A percentile compares a stretch with the other conserved stretches of the same genome.
Conservation (phyloP, 306 rosid species). For the Begonia masoniana region DNA sequence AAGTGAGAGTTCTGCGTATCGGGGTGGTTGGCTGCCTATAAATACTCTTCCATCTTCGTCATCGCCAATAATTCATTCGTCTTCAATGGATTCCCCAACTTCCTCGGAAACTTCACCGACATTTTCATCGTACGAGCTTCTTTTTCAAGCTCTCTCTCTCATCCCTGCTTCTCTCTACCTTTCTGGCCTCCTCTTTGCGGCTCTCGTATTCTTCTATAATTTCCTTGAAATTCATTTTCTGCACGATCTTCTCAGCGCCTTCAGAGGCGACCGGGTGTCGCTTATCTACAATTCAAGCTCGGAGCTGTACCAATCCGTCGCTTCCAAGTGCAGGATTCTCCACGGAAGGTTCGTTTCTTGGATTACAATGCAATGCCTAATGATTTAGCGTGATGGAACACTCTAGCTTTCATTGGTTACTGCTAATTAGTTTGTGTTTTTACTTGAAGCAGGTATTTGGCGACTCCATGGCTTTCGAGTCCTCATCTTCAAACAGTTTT, state of each 20-base stretch:
- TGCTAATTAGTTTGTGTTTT: no score
- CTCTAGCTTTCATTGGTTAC: no score
- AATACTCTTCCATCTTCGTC: no score
- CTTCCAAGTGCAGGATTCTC: slow-evolving; percentile 64
- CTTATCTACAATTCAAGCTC: slow-evolving; percentile 39
- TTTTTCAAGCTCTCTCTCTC: slow-evolving; percentile 23
- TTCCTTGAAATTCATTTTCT: slow-evolving; percentile 62
- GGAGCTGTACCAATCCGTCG: slow-evolving; percentile 41
- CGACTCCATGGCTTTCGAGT: slow-evolving; percentile 70
- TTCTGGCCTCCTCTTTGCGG: slow-evolving; percentile 8
- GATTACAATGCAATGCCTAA: not conserved
- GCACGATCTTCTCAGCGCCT: slow-evolving; percentile 33
- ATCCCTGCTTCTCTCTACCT: slow-evolving; percentile 49
- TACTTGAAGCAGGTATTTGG: slow-evolving; percentile 26
- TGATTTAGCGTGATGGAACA: not conserved
- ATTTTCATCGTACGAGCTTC: slow-evolving; percentile 19
- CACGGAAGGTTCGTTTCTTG: slow-evolving; percentile 25
- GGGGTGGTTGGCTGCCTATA: no score
- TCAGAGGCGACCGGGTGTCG: slow-evolving; percentile 31
- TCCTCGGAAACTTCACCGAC: no score
- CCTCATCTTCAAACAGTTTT: slow-evolving; percentile 73
- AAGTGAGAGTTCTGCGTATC: no score
- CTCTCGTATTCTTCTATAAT: slow-evolving; percentile 23
- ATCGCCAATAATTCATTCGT: no score
- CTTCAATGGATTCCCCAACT: no score